Conservation (phyloP, 441 rosid genomes). For the Geranium incanum region DNA sequence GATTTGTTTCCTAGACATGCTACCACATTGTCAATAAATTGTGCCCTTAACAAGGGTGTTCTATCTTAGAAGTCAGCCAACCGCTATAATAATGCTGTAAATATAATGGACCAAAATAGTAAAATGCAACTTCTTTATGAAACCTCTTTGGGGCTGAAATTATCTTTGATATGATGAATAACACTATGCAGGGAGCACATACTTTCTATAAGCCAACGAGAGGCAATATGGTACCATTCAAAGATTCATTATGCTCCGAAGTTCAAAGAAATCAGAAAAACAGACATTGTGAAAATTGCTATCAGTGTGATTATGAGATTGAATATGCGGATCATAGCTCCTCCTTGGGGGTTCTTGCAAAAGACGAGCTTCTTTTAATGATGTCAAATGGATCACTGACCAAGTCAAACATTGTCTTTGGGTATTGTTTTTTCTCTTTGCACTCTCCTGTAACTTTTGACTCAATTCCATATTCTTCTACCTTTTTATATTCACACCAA, state of each 20-base stretch:
- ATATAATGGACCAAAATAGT: no score
- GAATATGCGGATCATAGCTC: conserved; percentile 92
- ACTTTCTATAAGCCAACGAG: conserved; percentile 64
- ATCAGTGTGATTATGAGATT: conserved; percentile 90
- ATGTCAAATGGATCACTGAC: conserved; percentile 57
- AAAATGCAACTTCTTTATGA: no score
- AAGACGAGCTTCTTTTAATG: conserved; percentile 60
- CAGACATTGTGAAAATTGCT: conserved; percentile 44
- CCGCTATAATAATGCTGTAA: no score
- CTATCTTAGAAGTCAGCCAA: no score
- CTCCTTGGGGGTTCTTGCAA: conserved; percentile 81
- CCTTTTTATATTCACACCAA: no score
- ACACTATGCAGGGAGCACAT: conserved; percentile 61
- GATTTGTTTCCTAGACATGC: neutral
- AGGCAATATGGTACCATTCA: conserved; percentile 42
- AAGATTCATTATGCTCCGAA: conserved; percentile 53
- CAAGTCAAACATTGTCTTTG: conserved; percentile 52
- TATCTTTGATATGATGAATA: neutral
- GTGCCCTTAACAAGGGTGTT: neutral
- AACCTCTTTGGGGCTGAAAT: neutral
- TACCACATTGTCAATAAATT: neutral
- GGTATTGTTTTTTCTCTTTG: conserved; percentile 33
- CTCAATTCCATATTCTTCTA: no score
- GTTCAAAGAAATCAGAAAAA: conserved; percentile 47
- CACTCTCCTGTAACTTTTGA: neutral